Conservation (phyloP, 208 protist genomes). For the Crithidia brevicula region DNA sequence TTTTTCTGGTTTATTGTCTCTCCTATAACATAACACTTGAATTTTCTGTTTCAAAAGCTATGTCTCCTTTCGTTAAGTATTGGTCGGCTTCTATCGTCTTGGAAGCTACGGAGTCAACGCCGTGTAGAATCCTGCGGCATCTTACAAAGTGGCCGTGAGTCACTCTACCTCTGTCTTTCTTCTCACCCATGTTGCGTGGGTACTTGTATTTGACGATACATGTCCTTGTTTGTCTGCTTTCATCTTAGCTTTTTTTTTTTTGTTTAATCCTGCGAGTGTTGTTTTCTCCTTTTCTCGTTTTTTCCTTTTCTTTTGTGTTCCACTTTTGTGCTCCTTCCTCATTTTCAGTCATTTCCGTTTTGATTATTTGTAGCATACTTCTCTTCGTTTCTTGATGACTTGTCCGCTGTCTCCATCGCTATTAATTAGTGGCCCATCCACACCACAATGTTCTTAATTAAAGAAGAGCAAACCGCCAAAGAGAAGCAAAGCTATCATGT, state of each 20-base stretch:
- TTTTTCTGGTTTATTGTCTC: background rate
- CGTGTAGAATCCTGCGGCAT: too few relatives aligned
- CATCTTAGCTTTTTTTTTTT: constrained; percentile 6
- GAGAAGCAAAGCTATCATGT: too few relatives aligned
- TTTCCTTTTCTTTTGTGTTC: constrained; percentile 16
- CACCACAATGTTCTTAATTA: background rate
- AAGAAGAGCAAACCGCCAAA: too few relatives aligned
- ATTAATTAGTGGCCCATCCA: background rate
- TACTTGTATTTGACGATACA: too few relatives aligned
- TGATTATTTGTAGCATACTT: background rate
- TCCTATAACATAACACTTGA: too few relatives aligned
- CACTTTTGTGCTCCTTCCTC: constrained; percentile 4
- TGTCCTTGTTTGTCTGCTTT: constrained; percentile 1
- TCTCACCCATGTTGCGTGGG: too few relatives aligned
- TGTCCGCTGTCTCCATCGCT: background rate
- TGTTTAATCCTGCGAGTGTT: background rate
- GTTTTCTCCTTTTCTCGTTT: constrained; percentile 7
- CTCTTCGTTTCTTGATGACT: background rate
- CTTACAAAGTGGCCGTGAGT: too few relatives aligned
- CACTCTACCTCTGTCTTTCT: too few relatives aligned
- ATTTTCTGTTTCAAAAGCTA: too few relatives aligned
- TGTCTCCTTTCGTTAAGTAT: too few relatives aligned
- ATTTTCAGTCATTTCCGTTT: constrained; percentile 11
- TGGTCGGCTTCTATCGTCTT: too few relatives aligned
- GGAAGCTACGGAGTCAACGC: too few relatives aligned